Conservation (phyloP, 2,329 filamentous ascomycete genomes). For the Monosporascus sp. region DNA sequence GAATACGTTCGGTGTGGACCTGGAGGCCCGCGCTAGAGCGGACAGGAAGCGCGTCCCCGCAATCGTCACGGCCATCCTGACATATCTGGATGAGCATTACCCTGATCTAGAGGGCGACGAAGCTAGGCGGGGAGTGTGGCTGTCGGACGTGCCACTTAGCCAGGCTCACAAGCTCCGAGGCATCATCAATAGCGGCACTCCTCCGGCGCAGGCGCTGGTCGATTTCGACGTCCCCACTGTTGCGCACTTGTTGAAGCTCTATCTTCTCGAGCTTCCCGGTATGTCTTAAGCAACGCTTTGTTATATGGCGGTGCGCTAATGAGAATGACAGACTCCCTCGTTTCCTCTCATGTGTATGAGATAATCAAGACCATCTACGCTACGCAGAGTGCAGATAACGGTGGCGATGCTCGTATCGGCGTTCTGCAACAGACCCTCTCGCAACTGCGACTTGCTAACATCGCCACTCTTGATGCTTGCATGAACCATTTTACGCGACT, state of each 20-base stretch:
- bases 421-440: slow-evolving; percentile 94
- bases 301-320: slow-evolving; percentile 18
- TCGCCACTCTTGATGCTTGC: slow-evolving; percentile 95
- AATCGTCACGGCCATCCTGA: slow-evolving; percentile 87
- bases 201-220: slow-evolving; percentile 65
- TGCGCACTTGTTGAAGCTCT: slow-evolving; percentile 87
- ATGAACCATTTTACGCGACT: slow-evolving; percentile 97
- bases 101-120: slow-evolving; percentile 96
- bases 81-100: slow-evolving; percentile 93
- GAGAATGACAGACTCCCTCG: slow-evolving; percentile 70
- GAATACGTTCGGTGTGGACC: slow-evolving; percentile 94
- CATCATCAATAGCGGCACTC: slow-evolving; percentile 82
- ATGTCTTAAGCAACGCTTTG: slow-evolving; percentile 28
- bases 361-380: slow-evolving; percentile 97
- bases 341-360: slow-evolving; percentile 97
- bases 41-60: slow-evolving; percentile 94
- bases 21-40: slow-evolving; percentile 88
- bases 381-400: slow-evolving; percentile 69
- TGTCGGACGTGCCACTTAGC: slow-evolving; percentile 80
- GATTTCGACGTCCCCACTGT: slow-evolving; percentile 93
- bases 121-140: slow-evolving; percentile 85
- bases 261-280: slow-evolving; percentile 92
- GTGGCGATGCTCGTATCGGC: slow-evolving; percentile 74
- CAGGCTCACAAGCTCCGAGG: slow-evolving; percentile 80
- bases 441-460: slow-evolving; percentile 91